These are phyloP conservation scores for Strobilomyces dryophilus DNA, from an alignment of 768 basidiomycete genomes.

Conservation along the genomic window DNA sequence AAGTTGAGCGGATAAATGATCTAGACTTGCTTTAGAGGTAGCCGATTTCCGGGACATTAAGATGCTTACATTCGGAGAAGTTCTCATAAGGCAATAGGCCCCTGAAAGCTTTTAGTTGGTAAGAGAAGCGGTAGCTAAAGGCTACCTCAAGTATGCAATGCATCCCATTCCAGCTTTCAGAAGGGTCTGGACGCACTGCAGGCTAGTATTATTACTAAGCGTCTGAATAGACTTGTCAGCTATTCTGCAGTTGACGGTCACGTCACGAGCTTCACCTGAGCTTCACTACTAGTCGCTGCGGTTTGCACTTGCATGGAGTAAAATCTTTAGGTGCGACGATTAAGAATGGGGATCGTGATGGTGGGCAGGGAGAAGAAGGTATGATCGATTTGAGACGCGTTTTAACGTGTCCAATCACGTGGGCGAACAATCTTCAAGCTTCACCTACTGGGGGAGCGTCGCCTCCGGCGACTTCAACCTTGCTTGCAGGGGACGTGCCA, in stretches of 20 bases:
- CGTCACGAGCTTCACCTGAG: conserved; percentile 16
- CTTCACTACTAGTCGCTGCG: conserved; percentile 15
- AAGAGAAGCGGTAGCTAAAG: neutral
- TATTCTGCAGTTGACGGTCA: neutral
- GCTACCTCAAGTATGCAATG: conserved; percentile 70
- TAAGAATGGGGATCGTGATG: neutral
- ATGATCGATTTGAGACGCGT: conserved; percentile 7
- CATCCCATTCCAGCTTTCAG: conserved; percentile 70
- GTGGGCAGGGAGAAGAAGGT: neutral
- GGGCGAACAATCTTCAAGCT: neutral
- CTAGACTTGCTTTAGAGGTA: conserved; percentile 7
- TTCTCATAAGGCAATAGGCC: conserved; percentile 78
- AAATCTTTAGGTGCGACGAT: neutral
- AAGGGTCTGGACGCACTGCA: conserved; percentile 68
- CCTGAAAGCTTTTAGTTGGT: conserved; percentile 34
- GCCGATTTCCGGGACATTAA: neutral
- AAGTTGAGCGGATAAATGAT: conserved; percentile 29
- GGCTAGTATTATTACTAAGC: conserved; percentile 57
- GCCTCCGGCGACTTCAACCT: too few relatives aligned
- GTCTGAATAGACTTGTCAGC: conserved; percentile 30
- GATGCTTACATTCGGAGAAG: conserved; percentile 56
- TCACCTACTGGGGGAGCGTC: too few relatives aligned
- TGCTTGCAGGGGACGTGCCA: too few relatives aligned
- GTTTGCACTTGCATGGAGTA: conserved; percentile 27
- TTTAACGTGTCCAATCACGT: conserved; percentile 22